phyloP scores from a whole-genome alignment of 202 grass and related monocot genomes.

The Zizania palustris region DNA sequence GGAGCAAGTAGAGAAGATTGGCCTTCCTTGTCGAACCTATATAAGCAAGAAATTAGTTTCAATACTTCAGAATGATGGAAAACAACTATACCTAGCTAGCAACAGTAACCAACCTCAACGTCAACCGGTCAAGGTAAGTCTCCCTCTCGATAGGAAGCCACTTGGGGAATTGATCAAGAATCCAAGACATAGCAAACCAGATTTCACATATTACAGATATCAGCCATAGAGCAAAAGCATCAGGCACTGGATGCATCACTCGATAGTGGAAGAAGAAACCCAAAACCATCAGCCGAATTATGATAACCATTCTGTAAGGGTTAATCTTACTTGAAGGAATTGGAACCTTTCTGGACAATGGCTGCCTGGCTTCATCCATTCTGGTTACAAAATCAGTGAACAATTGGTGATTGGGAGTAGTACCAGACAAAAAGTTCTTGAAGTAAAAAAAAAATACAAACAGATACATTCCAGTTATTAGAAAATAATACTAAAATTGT shows the following conservation, averaged over 20 bases:
- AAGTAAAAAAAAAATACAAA: not conserved
- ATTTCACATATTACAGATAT: conserved; percentile 94
- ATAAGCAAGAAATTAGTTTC: conserved; percentile 35
- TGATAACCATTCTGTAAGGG: conserved; percentile 86
- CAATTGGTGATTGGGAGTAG: conserved; percentile 10
- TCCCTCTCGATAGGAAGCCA: conserved; percentile 86
- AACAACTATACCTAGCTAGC: conserved; percentile 27
- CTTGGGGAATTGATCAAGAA: conserved; percentile 94
- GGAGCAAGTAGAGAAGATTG: conserved; percentile 69
- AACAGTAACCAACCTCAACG: conserved; percentile 63
- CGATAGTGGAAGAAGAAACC: conserved; percentile 96
- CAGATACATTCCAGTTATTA: not conserved
- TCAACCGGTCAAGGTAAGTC: conserved; percentile 83
- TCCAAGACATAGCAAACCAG: conserved; percentile 91
- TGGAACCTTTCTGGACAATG: conserved; percentile 83
- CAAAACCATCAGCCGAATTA: conserved; percentile 82
- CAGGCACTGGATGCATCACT: conserved; percentile 67
- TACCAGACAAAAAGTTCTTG: not conserved
- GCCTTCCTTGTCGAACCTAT: conserved; percentile 89
- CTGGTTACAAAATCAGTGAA: conserved; percentile 49
- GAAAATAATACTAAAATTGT: not conserved
- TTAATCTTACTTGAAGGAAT: conserved; percentile 82
- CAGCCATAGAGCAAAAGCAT: conserved; percentile 85
- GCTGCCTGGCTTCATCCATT: conserved; percentile 92
- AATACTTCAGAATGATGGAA: not conserved